Base-by-base conservation (phyloP, 1,284 basidiomycete species). In the Malassezia japonica region DNA sequence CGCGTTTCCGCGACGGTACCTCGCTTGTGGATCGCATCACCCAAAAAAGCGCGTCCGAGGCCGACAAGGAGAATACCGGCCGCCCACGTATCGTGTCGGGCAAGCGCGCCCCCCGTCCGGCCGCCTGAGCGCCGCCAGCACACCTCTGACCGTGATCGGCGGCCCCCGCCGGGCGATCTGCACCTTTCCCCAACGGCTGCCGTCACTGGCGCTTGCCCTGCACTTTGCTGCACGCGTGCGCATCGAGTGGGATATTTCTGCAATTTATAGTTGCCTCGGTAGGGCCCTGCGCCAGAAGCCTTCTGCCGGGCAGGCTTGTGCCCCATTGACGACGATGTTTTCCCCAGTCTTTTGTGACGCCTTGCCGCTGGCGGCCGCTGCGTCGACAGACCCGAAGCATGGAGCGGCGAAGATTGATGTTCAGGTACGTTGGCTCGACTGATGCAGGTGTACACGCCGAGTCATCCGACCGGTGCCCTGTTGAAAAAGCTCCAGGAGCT, bases 1-100 rank as follows among this genome's bases (percentile, higher is more conserved):
- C 92, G 24, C 79, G 85, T 53, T 94, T 95, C 78, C 78, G 87
- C 38, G 89, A 95, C 68, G 90, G 89, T 4, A 94, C 89, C 4
- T 87, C 84, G 44, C 79, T 92, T 40, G 88, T 94, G 29, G 87
- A 94, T 56, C 48, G 64, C 18, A 62, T 61, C 39, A 54, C 56
- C 20, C 62, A 65, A 18, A 61, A 48, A 20, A 24, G 23, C 8
- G 33, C 21, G 1, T 18, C 34, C 15, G 31, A 25, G 32, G 9
- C 50, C 12, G 57, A 62, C 48, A 56, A 53, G 15, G 61, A 66
- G 46, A 64, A 61, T 45, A 10, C 7, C 8, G 16, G n/a, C 8
- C 25, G 40, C 15, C 18, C 13, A 34, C 47, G 47, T 24, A 15
- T 20, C 47, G 47, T 42, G 21, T 42, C 37, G 20, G 23, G 40